phyloP scores from a whole-genome alignment of 2,329 filamentous ascomycete genomes.

The Alternaria sp. region DNA sequence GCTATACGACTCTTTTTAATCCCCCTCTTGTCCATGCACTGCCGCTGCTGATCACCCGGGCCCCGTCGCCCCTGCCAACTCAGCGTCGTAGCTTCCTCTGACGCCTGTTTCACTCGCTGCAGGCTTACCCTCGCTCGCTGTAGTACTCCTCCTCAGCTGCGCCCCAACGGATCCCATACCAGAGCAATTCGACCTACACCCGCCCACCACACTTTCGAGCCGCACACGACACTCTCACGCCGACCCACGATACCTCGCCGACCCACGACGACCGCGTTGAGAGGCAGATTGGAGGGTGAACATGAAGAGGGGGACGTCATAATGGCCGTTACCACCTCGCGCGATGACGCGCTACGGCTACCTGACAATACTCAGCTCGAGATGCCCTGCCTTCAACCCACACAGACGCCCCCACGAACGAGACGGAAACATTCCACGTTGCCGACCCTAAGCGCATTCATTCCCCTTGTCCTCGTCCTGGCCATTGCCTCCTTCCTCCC shows the following conservation, averaged over 20 bases:
- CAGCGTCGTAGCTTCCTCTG: slow-evolving; percentile 22
- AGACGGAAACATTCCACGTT: slow-evolving; percentile 33
- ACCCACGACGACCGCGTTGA: background rate
- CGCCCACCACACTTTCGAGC: background rate
- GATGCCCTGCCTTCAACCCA: slow-evolving; percentile 39
- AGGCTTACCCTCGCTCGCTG: slow-evolving; percentile 29
- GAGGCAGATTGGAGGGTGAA: slow-evolving; percentile 24
- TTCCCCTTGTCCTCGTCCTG: slow-evolving; percentile 38
- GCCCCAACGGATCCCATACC: background rate
- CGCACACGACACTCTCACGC: slow-evolving; percentile 1
- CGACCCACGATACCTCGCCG: background rate
- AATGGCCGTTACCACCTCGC: slow-evolving; percentile 38
- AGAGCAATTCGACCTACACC: background rate
- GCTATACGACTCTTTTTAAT: slow-evolving; percentile 14
- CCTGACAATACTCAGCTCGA: slow-evolving; percentile 26
- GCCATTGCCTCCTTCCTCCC: slow-evolving; percentile 37
- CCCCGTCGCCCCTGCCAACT: slow-evolving; percentile 29
- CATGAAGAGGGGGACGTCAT: slow-evolving; percentile 39
- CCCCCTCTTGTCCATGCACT: slow-evolving; percentile 6
- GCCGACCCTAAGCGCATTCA: slow-evolving; percentile 16
- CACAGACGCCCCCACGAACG: slow-evolving; percentile 42
- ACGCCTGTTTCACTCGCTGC: slow-evolving; percentile 29
- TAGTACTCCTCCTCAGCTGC: slow-evolving; percentile 18
- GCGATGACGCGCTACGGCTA: slow-evolving; percentile 27
- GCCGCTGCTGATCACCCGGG: slow-evolving; percentile 17